Conservation (phyloP, 2,329 filamentous ascomycete species). For the Colletotrichum costaricense region DNA sequence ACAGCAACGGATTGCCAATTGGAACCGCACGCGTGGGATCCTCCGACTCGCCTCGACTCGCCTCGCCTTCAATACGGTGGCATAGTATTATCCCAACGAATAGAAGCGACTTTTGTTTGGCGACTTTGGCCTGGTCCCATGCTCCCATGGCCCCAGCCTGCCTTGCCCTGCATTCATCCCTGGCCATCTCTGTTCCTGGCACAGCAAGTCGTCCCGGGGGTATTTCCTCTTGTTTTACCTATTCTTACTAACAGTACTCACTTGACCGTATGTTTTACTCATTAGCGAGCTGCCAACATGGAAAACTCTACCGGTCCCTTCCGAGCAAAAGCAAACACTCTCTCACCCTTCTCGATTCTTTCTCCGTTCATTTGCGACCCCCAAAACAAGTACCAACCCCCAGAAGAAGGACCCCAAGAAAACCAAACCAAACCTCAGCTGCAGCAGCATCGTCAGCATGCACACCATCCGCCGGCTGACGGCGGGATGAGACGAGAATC, state of each 20-base stretch:
- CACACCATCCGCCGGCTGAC: neutral
- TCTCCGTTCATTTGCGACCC: neutral
- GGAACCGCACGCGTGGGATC: neutral
- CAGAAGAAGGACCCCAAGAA: too few species aligned
- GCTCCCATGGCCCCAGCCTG: neutral
- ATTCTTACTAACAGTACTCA: neutral
- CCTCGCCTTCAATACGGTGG: neutral
- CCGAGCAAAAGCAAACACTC: neutral
- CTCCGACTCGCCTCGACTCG: constrained; percentile 1
- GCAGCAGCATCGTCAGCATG: neutral
- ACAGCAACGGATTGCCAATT: neutral
- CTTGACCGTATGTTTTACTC: neutral
- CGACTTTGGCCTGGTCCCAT: too few species aligned
- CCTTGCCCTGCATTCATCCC: neutral
- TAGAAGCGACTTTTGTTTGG: neutral
- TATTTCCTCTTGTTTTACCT: neutral
- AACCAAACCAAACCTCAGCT: neutral
- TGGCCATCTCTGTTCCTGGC: neutral
- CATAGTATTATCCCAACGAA: neutral
- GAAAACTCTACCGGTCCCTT: neutral
- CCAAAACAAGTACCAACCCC: too few species aligned
- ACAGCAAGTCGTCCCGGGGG: neutral
- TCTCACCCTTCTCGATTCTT: neutral
- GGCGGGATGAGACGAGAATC: neutral
- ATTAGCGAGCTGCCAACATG: neutral